Evolutionary conservation across 2,329 filamentous ascomycete species (phyloP).

Genomic region (Aspergillus jensenii): DNA sequence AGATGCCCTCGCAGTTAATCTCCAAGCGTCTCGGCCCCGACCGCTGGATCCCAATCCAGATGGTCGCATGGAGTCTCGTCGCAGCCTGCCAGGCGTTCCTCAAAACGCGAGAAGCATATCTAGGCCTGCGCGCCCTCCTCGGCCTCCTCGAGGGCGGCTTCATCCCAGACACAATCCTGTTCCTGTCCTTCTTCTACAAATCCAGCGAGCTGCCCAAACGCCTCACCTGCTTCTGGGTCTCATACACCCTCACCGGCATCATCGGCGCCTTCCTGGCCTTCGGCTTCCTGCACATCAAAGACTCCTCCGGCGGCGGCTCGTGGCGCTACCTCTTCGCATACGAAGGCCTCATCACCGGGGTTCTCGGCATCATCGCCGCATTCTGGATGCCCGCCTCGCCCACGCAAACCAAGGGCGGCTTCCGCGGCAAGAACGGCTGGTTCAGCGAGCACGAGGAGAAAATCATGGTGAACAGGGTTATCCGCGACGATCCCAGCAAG

Average conservation of each 20-base stretch:
- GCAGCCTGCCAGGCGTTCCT: constrained; percentile 53
- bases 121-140: constrained; percentile 46
- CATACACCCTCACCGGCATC: constrained; percentile 52
- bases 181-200: constrained; percentile 75
- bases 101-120: constrained; percentile 44
- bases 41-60: constrained; percentile 60
- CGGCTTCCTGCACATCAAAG: constrained; percentile 41
- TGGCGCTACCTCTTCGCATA: constrained; percentile 45
- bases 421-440: constrained; percentile 65
- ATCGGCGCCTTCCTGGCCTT: constrained; percentile 49
- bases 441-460: constrained; percentile 67
- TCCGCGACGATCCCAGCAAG: constrained; percentile 52
- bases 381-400: constrained; percentile 60
- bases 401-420: constrained; percentile 60
- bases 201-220: constrained; percentile 66
- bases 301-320: constrained; percentile 35
- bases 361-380: constrained; percentile 45
- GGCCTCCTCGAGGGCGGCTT: constrained; percentile 56
- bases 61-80: constrained; percentile 57
- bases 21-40: constrained; percentile 60
- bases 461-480: constrained; percentile 66
- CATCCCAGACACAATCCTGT: constrained; percentile 49
- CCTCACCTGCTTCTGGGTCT: constrained; percentile 69
- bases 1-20: constrained; percentile 62
- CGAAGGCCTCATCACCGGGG: constrained; percentile 49